Base-by-base conservation (phyloP, 2,329 filamentous ascomycete species). In the Herpotrichia juniperi region DNA sequence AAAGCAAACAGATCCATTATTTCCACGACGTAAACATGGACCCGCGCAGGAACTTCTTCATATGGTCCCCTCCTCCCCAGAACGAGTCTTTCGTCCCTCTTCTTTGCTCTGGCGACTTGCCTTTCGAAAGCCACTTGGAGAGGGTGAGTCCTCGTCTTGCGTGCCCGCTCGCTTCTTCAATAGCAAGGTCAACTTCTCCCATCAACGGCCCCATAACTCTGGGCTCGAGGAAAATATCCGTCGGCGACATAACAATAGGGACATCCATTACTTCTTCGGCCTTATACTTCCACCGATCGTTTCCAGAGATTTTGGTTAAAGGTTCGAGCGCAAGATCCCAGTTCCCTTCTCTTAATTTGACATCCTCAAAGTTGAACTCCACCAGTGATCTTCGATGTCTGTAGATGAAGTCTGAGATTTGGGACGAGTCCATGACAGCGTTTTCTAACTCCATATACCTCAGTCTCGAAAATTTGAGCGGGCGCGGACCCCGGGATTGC, bases 321-420 rank as follows among this genome's bases (percentile, higher is more conserved):
- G 89, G 88, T 32, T 86, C 84, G n/a, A 96, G 81, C 0, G 90
- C 91, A 25, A 92, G 87, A 52, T 94, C 88, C 91, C 91, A 96
- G 51, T 80, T 87, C 24, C 89, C 91, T 54, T 83, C 81, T 45
- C 85, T 81, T 37, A 96, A 81, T 25, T 83, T 79, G 16, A 93
- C 86, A 56, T 90, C 87, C 67, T 92, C 87, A 71, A 96, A 91
- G 69, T 91, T 87, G 66, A 93, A 91, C 66, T 93, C 88, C 57
- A 83, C 81, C 40, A 96, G 83, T 0, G 85, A 87, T 49, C 79
- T 77, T 25, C 84, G 82, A 74, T 96, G 90, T 11, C 79, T 76
- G 44, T 79, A 75, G 52, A 94, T 86, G 56, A 96, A 85, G 12
- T 81, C 79, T 37, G 85, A 82, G 52, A 96, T 83, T 71, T 94